A percentile compares a stretch with the other conserved stretches of the same genome.
These are phyloP conservation scores for Quercus glauca DNA, from an alignment of 306 rosid species.

Conservation along the genomic window DNA sequence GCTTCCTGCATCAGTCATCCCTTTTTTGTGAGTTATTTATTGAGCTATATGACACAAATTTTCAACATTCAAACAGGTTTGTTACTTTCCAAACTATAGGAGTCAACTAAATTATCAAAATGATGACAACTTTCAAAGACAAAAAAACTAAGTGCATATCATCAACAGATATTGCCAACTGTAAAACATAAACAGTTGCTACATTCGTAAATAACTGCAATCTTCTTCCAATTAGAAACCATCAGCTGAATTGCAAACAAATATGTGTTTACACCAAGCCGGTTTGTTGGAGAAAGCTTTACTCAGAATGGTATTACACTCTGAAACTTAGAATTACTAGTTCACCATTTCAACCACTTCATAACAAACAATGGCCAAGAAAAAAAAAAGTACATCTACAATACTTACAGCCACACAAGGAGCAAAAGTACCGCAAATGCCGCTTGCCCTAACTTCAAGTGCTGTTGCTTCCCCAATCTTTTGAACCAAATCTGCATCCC, in stretches of 20 bases:
- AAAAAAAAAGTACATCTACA: neutral
- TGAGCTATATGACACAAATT: neutral
- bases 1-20: neutral
- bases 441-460: slow-evolving; percentile 50
- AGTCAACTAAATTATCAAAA: neutral
- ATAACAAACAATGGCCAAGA: neutral
- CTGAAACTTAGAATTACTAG: too few relatives aligned
- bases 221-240: neutral
- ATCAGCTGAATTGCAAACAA: neutral
- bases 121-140: neutral
- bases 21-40: neutral
- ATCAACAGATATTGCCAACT: neutral
- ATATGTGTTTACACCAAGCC: neutral
- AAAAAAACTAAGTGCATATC: neutral
- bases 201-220: neutral
- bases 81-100: neutral
- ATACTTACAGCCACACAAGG: slow-evolving; percentile 56
- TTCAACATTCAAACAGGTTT: neutral
- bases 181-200: neutral
- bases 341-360: neutral
- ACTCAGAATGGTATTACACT: neutral
- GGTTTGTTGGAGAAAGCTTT: neutral
- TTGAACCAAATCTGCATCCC: slow-evolving; percentile 48
- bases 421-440: slow-evolving; percentile 41
- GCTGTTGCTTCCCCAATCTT: slow-evolving; percentile 54